Evolutionary conservation across 257 asterid genomes (phyloP).

Genomic region (Fraxinus pennsylvanica): DNA sequence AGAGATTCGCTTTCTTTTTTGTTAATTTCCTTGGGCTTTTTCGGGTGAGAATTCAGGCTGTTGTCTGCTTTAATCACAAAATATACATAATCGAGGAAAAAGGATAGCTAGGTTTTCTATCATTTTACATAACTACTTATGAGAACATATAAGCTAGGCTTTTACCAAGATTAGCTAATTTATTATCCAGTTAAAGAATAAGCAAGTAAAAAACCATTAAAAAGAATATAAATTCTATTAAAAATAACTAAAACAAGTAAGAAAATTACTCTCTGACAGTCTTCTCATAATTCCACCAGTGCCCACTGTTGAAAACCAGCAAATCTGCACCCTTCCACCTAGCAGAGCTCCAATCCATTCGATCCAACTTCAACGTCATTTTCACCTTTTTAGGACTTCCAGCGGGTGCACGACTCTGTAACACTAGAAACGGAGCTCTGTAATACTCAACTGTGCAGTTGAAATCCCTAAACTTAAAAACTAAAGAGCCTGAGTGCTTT

Average conservation of each 20-base stretch:
- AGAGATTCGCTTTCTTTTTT: neutral
- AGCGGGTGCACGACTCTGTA: conserved; percentile 76
- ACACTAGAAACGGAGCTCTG: conserved; percentile 84
- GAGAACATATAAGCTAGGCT: neutral
- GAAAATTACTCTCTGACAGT: conserved; percentile 61
- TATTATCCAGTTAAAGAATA: neutral
- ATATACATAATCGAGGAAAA: too few relatives aligned
- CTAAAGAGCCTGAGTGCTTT: conserved; percentile 71
- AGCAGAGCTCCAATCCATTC: conserved; percentile 82
- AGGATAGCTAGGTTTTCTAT: neutral
- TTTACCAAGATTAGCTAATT: neutral
- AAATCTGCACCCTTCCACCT: conserved; percentile 77
- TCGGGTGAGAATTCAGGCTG: neutral
- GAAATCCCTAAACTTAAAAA: conserved; percentile 60
- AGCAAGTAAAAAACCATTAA: neutral
- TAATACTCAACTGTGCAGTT: conserved; percentile 86
- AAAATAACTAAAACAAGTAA: neutral
- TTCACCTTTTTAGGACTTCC: conserved; percentile 51
- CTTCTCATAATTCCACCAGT: conserved; percentile 96
- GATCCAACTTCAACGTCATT: conserved; percentile 72
- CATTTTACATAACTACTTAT: neutral
- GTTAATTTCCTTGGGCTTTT: neutral
- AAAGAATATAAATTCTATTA: neutral
- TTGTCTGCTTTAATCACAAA: too few relatives aligned
- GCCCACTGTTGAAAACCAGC: conserved; percentile 85